phyloP scores from a whole-genome alignment of 2,329 filamentous ascomycete genomes.

The Epichloe gansuensis region DNA sequence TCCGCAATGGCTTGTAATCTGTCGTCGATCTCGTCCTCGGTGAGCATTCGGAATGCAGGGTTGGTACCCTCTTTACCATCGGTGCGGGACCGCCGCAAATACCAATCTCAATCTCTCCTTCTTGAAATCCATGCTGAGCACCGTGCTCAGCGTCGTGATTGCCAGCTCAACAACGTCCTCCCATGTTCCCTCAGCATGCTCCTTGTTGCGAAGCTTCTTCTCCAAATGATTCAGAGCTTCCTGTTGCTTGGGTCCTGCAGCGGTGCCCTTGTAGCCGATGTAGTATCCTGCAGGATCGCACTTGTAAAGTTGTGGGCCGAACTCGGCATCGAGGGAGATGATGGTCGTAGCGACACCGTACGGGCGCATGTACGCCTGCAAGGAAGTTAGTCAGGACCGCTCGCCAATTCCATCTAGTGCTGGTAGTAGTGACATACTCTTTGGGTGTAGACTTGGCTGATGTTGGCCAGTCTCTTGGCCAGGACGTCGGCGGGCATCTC shows the following conservation, averaged over 20 bases:
- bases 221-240: slow-evolving; percentile 97
- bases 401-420: neutral
- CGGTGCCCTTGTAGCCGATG: slow-evolving; percentile 95
- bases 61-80: slow-evolving; percentile 78
- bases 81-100: slow-evolving; percentile 75
- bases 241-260: slow-evolving; percentile 95
- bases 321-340: slow-evolving; percentile 86
- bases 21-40: slow-evolving; percentile 97
- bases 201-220: slow-evolving; percentile 99
- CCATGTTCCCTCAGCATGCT: slow-evolving; percentile 82
- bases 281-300: slow-evolving; percentile 98
- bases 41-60: slow-evolving; percentile 72
- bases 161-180: slow-evolving; percentile 96
- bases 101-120: slow-evolving; percentile 96
- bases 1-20: slow-evolving; percentile 95
- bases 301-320: slow-evolving; percentile 92
- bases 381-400: neutral
- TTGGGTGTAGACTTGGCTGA: slow-evolving; percentile 98
- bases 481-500: slow-evolving; percentile 98
- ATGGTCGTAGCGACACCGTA: slow-evolving; percentile 92
- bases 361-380: slow-evolving; percentile 86
- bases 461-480: slow-evolving; percentile 94
- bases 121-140: slow-evolving; percentile 98
- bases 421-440: slow-evolving; percentile 43
- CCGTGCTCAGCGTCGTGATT: slow-evolving; percentile 88